These are phyloP conservation scores for Aspergillus cavernicola DNA, from an alignment of 495 filamentous ascomycete genomes.

Conservation along the genomic window DNA sequence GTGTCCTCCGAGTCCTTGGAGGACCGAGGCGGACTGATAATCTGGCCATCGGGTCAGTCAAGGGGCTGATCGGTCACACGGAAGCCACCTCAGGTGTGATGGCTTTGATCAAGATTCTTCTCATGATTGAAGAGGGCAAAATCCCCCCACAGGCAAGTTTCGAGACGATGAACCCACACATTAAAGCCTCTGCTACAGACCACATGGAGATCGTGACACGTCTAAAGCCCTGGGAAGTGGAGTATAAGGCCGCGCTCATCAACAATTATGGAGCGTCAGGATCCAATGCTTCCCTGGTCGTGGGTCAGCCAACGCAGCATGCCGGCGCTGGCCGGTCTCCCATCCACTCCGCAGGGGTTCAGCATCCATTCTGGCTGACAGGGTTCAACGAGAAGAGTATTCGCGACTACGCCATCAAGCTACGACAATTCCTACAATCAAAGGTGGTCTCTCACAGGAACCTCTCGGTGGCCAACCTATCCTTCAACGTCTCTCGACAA, in stretches of 20 bases:
- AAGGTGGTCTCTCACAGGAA: no score
- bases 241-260: slow-evolving; percentile 26
- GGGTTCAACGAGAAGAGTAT: no score
- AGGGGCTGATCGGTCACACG: slow-evolving; percentile 46
- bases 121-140: slow-evolving; percentile 42
- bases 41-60: slow-evolving; percentile 36
- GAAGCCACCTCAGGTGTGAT: slow-evolving; percentile 45
- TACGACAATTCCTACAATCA: no score
- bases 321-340: neutral
- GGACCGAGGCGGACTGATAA: slow-evolving; percentile 30
- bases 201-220: slow-evolving; percentile 31
- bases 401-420: no score
- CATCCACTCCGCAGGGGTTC: no score
- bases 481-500: no score
- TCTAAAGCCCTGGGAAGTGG: slow-evolving; percentile 30
- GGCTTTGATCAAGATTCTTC: slow-evolving; percentile 39
- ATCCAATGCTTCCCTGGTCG: slow-evolving; percentile 31
- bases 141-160: slow-evolving; percentile 42
- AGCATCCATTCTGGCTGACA: no score
- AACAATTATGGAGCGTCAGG: slow-evolving; percentile 46
- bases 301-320: slow-evolving; percentile 14
- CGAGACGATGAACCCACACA: slow-evolving; percentile 30
- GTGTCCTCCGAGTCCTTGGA: slow-evolving; percentile 31
- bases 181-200: slow-evolving; percentile 21
- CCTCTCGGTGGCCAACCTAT: no score